Evolutionary conservation across 495 filamentous ascomycete genomes (phyloP).

Genomic region (Tuber borchii): DNA sequence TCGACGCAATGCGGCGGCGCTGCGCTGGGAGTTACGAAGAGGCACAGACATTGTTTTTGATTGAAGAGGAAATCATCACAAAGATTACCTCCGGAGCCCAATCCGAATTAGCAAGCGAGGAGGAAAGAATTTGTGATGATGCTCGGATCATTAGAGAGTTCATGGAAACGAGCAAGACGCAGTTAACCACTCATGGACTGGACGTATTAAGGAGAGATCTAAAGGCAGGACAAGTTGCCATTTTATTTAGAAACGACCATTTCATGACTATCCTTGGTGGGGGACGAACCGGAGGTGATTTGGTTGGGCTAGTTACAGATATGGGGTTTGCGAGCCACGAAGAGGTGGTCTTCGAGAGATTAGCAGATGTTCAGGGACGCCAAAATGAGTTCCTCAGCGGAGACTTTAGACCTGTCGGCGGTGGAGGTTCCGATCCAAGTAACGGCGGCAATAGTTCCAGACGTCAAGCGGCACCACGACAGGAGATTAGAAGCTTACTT

Average conservation of each 20-base stretch:
- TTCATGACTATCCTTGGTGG: constrained; percentile 79
- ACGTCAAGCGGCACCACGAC: constrained; percentile 17
- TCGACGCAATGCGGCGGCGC: constrained; percentile 60
- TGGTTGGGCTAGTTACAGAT: constrained; percentile 83
- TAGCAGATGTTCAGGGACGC: constrained; percentile 82
- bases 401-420: constrained; percentile 79
- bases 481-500: constrained; percentile 24
- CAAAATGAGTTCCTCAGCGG: constrained; percentile 78
- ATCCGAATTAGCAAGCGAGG: constrained; percentile 54
- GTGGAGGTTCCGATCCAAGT: constrained; percentile 28
- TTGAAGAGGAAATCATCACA: constrained; percentile 78
- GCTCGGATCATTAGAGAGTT: constrained; percentile 76
- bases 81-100: constrained; percentile 57
- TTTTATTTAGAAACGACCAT: constrained; percentile 94
- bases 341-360: constrained; percentile 92
- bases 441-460: constrained; percentile 28
- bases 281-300: constrained; percentile 49
- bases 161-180: constrained; percentile 68
- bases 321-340: constrained; percentile 79
- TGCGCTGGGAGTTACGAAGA: constrained; percentile 80
- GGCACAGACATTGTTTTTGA: constrained; percentile 76
- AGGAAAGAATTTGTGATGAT: constrained; percentile 67
- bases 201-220: constrained; percentile 59
- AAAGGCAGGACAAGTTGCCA: constrained; percentile 66
- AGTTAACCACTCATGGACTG: constrained; percentile 76